Evolutionary conservation across 2,329 filamentous ascomycete genomes (phyloP).

Genomic region (Knufia fluminis): DNA sequence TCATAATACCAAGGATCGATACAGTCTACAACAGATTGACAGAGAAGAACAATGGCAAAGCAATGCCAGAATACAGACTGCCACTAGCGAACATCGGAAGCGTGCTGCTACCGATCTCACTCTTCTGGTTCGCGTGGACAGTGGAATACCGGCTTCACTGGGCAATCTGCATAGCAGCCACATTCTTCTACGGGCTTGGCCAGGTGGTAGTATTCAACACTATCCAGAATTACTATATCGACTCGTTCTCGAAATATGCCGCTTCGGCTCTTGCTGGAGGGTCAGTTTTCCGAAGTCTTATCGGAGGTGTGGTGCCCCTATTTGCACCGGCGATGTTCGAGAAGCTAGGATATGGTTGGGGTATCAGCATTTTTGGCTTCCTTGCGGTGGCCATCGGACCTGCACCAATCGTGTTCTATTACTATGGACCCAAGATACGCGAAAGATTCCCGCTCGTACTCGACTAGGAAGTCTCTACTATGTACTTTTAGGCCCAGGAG

Average conservation of each 20-base stretch:
- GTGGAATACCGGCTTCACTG: conserved; percentile 36
- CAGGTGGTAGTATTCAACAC: conserved; percentile 46
- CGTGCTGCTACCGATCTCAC: conserved; percentile 33
- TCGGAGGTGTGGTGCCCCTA: conserved; percentile 41
- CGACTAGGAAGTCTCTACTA: too few species aligned
- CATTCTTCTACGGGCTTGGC: conserved; percentile 41
- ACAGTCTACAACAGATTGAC: conserved; percentile 28
- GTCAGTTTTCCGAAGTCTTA: conserved; percentile 37
- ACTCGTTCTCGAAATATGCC: conserved; percentile 38
- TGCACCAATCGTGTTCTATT: conserved; percentile 42
- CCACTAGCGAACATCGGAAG: conserved; percentile 41
- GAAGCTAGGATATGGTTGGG: conserved; percentile 31
- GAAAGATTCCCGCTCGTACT: conserved; percentile 30
- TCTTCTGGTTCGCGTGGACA: conserved; percentile 42
- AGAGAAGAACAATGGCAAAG: conserved; percentile 19
- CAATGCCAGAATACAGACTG: conserved; percentile 45
- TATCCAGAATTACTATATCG: conserved; percentile 39
- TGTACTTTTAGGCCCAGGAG: too few species aligned
- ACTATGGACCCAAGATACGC: conserved; percentile 38
- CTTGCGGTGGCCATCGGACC: conserved; percentile 38
- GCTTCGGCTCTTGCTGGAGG: conserved; percentile 40
- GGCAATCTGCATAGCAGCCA: conserved; percentile 36
- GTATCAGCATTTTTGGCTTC: conserved; percentile 40
- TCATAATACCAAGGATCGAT: conserved; percentile 39
- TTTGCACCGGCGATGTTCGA: conserved; percentile 37